Percentiles rank a stretch among this genome's conserved stretches.
Conservation (phyloP, 345 rosid species). For the Pugionium cornutum region DNA sequence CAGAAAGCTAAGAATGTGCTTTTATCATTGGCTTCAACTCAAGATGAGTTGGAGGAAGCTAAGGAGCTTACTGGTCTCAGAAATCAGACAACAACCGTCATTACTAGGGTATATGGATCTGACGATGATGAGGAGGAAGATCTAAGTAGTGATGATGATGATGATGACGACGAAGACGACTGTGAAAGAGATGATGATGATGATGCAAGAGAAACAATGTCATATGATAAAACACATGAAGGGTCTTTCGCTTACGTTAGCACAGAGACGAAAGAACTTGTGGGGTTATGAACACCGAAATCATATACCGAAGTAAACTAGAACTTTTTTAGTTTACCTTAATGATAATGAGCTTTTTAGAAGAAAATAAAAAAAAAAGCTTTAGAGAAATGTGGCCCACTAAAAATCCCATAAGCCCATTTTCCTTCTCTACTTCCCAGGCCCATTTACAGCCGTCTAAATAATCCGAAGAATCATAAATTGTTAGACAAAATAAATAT, state of each 20-base stretch:
- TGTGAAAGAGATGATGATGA: constrained; percentile 22
- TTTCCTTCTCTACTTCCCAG: too few species aligned
- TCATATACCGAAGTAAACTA: too few species aligned
- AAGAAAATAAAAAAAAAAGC: too few species aligned
- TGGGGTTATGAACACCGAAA: constrained; percentile 35
- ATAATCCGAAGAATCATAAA: too few species aligned
- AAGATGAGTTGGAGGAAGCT: constrained; percentile 68
- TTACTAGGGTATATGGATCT: constrained; percentile 34
- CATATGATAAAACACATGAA: constrained; percentile 35
- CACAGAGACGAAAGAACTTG: constrained; percentile 37
- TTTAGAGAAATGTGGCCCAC: too few species aligned
- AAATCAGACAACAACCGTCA: constrained; percentile 20
- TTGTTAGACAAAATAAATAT: too few species aligned
- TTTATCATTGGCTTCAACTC: constrained; percentile 70
- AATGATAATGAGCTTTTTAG: too few species aligned
- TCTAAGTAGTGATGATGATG: constrained; percentile 33
- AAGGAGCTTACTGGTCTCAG: constrained; percentile 52
- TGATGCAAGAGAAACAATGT: constrained; percentile 28
- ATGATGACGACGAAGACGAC: constrained; percentile 29
- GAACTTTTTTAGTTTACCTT: too few species aligned
- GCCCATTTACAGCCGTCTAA: too few species aligned
- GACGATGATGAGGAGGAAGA: constrained; percentile 43
- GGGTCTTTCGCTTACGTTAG: constrained; percentile 28
- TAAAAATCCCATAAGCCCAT: too few species aligned
- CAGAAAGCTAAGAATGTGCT: constrained; percentile 88